phyloP scores from a whole-genome alignment of 176 grass and related monocot genomes.

The Lolium multiflorum region DNA sequence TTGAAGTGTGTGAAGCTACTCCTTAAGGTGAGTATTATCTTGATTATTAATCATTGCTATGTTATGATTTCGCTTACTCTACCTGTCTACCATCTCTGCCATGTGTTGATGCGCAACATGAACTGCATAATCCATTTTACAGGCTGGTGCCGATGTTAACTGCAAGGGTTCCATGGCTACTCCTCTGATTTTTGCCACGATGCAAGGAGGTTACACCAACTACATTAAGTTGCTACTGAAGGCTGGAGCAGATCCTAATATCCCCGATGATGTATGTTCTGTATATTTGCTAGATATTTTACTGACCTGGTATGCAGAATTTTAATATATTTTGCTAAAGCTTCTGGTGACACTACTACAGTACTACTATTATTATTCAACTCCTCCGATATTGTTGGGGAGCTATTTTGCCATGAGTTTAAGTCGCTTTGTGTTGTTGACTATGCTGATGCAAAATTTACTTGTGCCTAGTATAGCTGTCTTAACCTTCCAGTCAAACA shows the following conservation, averaged over 20 bases:
- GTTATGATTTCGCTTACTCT: constrained; percentile 10
- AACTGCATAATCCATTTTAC: constrained; percentile 25
- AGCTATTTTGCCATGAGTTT: constrained; percentile 9
- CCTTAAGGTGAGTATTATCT: constrained; percentile 42
- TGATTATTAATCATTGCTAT: neutral
- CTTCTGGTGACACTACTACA: neutral
- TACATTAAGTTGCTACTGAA: constrained; percentile 25
- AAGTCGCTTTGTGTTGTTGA: neutral
- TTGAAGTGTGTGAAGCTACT: constrained; percentile 55
- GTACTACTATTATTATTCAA: neutral
- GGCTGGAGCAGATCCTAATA: no score
- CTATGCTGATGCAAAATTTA: neutral
- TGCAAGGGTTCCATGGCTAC: neutral
- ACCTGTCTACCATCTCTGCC: neutral
- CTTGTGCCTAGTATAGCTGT: neutral
- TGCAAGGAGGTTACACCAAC: constrained; percentile 27
- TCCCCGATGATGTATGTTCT: constrained; percentile 35
- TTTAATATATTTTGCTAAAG: neutral
- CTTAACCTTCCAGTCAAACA: neutral
- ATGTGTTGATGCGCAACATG: neutral
- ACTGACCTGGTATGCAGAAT: neutral
- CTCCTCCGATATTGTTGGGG: neutral
- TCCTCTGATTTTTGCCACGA: constrained; percentile 30
- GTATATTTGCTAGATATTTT: constrained; percentile 19
- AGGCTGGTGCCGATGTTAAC: constrained; percentile 57